Percentiles rank a stretch among this genome's conserved stretches.
Evolutionary conservation across 1,284 basidiomycete species (phyloP).

Genomic region (Pseudozyma hubeiensis): DNA sequence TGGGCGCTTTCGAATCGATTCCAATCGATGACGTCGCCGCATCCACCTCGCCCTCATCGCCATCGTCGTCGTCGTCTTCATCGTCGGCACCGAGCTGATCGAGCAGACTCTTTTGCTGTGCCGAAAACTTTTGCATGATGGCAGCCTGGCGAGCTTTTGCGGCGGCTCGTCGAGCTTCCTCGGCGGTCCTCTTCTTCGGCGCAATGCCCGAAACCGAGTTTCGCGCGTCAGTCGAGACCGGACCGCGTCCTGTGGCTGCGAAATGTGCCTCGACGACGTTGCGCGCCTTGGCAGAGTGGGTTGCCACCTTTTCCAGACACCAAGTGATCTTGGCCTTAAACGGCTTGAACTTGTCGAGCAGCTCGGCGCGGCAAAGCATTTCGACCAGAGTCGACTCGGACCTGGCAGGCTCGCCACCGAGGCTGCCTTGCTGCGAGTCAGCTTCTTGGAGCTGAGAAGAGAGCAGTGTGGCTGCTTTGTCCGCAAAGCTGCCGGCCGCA

Average conservation of each 20-base stretch:
- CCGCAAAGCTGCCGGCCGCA: conserved; percentile 37
- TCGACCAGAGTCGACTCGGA: conserved; percentile 37
- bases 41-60: conserved; percentile 39
- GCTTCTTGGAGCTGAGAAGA: conserved; percentile 15
- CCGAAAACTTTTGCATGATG: conserved; percentile 67
- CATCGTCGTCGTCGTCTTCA: conserved; percentile 53
- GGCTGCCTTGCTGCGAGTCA: conserved; percentile 12
- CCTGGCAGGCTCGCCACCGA: not conserved
- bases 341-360: conserved; percentile 48
- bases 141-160: conserved; percentile 65
- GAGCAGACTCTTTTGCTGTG: conserved; percentile 64
- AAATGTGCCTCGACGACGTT: conserved; percentile 21
- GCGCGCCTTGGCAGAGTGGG: conserved; percentile 19
- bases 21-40: conserved; percentile 21
- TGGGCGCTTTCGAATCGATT: conserved; percentile 23
- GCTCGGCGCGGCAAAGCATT: conserved; percentile 51
- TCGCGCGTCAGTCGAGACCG: conserved; percentile 11
- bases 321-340: conserved; percentile 57
- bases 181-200: conserved; percentile 31
- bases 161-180: conserved; percentile 57
- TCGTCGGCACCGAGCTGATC: conserved; percentile 61
- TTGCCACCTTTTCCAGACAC: conserved; percentile 52
- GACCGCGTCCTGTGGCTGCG: conserved; percentile 30
- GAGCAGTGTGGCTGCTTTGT: conserved; percentile 17
- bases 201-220: conserved; percentile 7